Conservation (phyloP, 768 basidiomycete genomes). For the Scleroderma citrinum region DNA sequence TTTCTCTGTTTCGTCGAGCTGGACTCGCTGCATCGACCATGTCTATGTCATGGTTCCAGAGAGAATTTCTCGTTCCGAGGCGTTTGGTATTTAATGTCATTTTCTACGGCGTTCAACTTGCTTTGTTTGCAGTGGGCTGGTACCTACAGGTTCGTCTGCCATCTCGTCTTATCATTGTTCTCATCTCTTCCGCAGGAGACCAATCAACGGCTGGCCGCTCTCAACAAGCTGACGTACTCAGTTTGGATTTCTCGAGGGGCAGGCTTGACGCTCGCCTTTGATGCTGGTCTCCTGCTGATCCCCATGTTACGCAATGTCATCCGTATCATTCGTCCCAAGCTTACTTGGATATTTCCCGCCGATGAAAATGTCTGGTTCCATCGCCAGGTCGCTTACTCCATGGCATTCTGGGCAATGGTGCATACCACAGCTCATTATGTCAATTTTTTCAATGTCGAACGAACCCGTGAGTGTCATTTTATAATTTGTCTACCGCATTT, state of each 20-base stretch:
- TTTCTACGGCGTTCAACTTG: conserved; percentile 75
- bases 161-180: background rate
- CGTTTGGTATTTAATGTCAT: conserved; percentile 69
- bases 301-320: conserved; percentile 89
- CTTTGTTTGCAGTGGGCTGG: conserved; percentile 85
- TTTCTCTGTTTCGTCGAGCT: no score
- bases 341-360: conserved; percentile 82
- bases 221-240: conserved; percentile 77
- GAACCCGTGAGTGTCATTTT: conserved; percentile 54
- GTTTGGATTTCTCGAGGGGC: conserved; percentile 92
- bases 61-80: conserved; percentile 58
- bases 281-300: conserved; percentile 80
- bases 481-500: background rate
- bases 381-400: conserved; percentile 88
- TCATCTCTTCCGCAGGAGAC: conserved; percentile 37
- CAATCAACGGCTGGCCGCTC: conserved; percentile 58
- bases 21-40: conserved; percentile 29
- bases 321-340: conserved; percentile 71
- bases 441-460: conserved; percentile 90
- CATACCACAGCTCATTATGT: conserved; percentile 93
- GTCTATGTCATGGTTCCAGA: conserved; percentile 67
- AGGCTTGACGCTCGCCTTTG: conserved; percentile 82
- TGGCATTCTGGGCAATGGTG: conserved; percentile 90
- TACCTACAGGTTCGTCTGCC: conserved; percentile 54
- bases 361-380: conserved; percentile 98